Percentiles rank a stretch among this genome's conserved stretches.
Evolutionary conservation across 2,329 filamentous ascomycete genomes (phyloP).

Genomic region (Pseudogymnoascus sp.): DNA sequence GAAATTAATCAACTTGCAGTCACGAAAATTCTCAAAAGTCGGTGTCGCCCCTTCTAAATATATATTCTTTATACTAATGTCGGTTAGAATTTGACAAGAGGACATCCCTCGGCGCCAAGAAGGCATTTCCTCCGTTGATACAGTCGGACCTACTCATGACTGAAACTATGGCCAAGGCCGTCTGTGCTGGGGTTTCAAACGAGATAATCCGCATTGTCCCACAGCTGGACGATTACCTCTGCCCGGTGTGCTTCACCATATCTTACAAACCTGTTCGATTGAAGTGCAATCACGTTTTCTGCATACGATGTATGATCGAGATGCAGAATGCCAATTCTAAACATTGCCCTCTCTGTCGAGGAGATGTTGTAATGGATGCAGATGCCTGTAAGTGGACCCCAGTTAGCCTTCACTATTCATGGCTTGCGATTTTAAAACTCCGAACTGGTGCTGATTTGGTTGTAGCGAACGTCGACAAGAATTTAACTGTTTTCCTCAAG

Average conservation of each 20-base stretch:
- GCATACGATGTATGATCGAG: slow-evolving; percentile 73
- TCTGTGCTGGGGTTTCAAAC: slow-evolving; percentile 65
- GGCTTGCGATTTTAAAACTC: neutral
- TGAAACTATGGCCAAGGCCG: slow-evolving; percentile 61
- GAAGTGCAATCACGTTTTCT: slow-evolving; percentile 69
- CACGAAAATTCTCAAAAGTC: slow-evolving; percentile 77
- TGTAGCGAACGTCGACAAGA: slow-evolving; percentile 58
- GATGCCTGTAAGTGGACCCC: slow-evolving; percentile 44
- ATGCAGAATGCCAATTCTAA: slow-evolving; percentile 63
- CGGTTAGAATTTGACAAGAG: slow-evolving; percentile 75
- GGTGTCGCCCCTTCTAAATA: slow-evolving; percentile 20
- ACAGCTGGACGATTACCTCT: slow-evolving; percentile 75
- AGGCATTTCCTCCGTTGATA: slow-evolving; percentile 51
- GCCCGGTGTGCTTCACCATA: slow-evolving; percentile 70
- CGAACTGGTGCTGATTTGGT: neutral
- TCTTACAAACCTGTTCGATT: slow-evolving; percentile 76
- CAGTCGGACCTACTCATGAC: slow-evolving; percentile 53
- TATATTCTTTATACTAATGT: neutral
- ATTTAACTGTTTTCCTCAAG: slow-evolving; percentile 60
- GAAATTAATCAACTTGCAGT: slow-evolving; percentile 75
- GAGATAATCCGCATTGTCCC: slow-evolving; percentile 67
- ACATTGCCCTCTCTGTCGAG: slow-evolving; percentile 68
- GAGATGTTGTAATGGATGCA: slow-evolving; percentile 61
- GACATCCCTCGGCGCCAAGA: slow-evolving; percentile 62
- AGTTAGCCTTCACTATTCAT: neutral